Percentiles rank a stretch among this genome's conserved stretches.
These are phyloP conservation scores for Boletus rubropictus DNA, from an alignment of 768 basidiomycete genomes.

Conservation along the genomic window DNA sequence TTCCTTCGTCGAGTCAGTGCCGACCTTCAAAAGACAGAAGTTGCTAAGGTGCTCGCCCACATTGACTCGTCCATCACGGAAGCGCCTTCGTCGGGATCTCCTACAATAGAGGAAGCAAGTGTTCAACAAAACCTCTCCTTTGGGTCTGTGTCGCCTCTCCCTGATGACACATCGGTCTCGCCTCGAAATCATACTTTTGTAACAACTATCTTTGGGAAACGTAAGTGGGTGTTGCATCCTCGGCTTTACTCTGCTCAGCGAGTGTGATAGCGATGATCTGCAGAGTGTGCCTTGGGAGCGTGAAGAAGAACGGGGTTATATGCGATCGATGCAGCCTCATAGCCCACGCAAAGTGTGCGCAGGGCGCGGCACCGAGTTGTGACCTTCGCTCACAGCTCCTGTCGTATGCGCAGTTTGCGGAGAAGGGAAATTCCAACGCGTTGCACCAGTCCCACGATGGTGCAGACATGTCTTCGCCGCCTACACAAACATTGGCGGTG, in stretches of 20 bases:
- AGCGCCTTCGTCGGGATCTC: conserved; percentile 42
- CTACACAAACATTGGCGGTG: conserved; percentile 27
- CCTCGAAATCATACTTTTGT: conserved; percentile 79
- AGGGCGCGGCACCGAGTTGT: conserved; percentile 71
- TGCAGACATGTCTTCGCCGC: conserved; percentile 15
- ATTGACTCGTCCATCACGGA: conserved; percentile 30
- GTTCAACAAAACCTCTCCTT: conserved; percentile 37
- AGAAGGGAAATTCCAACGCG: conserved; percentile 53
- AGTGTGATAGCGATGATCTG: conserved; percentile 68
- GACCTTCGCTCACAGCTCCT: conserved; percentile 79
- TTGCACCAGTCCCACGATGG: conserved; percentile 51
- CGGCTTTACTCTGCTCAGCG: conserved; percentile 1
- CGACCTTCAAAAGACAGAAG: conserved; percentile 73
- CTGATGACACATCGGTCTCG: conserved; percentile 40
- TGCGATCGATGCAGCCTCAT: conserved; percentile 90
- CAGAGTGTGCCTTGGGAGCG: conserved; percentile 70
- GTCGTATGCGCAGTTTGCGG: conserved; percentile 71
- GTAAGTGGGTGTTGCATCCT: conserved; percentile 44
- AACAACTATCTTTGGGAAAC: conserved; percentile 88
- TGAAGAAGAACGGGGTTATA: conserved; percentile 83
- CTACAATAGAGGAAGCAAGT: conserved; percentile 36
- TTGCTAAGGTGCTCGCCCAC: conserved; percentile 45
- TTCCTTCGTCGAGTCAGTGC: conserved; percentile 88
- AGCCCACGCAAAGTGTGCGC: conserved; percentile 72
- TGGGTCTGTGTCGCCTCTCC: conserved; percentile 27